Conservation (phyloP, 306 rosid genomes). For the Rosa multiflora region DNA sequence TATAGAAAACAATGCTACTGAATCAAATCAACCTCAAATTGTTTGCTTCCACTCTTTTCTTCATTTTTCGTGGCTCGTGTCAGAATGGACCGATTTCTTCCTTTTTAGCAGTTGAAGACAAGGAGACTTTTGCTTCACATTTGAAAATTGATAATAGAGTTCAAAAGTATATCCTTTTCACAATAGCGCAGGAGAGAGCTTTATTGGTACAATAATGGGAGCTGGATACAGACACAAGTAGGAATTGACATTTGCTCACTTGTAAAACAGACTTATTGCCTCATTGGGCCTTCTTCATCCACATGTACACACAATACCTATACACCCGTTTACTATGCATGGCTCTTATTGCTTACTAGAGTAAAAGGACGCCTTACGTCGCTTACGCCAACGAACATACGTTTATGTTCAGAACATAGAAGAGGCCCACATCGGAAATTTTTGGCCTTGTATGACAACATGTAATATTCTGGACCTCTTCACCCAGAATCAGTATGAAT, state of each 20-base stretch:
- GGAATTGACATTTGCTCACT: conserved; percentile 15
- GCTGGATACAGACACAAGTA: conserved; percentile 12
- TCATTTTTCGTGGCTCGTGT: not conserved
- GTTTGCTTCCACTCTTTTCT: not conserved
- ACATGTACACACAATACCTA: not conserved
- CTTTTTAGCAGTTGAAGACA: conserved; percentile 1
- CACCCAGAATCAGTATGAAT: not conserved
- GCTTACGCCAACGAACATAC: not conserved
- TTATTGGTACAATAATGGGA: conserved; percentile 19
- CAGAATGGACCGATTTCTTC: conserved; percentile 4
- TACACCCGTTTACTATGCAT: not conserved
- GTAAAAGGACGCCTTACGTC: not conserved
- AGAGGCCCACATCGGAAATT: not conserved
- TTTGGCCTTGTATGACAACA: not conserved
- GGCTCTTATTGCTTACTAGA: conserved; percentile 7
- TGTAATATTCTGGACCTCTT: not conserved
- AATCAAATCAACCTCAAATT: not conserved
- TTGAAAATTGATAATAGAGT: conserved; percentile 2
- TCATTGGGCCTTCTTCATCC: not conserved
- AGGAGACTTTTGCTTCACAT: conserved; percentile 7
- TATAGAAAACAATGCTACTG: not conserved
- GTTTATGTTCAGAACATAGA: not conserved
- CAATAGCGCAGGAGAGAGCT: not conserved
- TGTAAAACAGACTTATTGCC: not conserved
- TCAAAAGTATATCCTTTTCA: conserved; percentile 6